Percentiles rank a stretch among this genome's conserved stretches.
Evolutionary conservation across 1,139 yeast genomes (phyloP).

Genomic region (Geotrichum australiense): DNA sequence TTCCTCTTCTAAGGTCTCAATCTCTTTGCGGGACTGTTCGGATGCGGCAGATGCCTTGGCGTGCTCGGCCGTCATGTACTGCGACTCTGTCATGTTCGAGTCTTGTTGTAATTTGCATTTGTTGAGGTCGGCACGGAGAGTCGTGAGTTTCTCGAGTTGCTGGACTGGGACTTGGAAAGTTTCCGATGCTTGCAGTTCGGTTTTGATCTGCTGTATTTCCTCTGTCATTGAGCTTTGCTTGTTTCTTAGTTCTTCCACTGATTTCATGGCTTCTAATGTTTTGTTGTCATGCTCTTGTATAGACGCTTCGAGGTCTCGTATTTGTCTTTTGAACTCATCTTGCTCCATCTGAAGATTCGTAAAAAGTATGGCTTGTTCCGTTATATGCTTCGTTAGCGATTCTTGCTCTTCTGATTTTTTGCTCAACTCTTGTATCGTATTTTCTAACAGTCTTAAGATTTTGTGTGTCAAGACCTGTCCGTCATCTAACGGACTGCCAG

Average conservation of each 20-base stretch:
- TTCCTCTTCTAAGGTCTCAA: slow-evolving; percentile 34
- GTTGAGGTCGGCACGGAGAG: slow-evolving; percentile 37
- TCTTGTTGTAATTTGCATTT: slow-evolving; percentile 36
- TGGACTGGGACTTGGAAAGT: background rate
- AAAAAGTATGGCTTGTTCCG: no score
- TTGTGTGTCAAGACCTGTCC: slow-evolving; percentile 44
- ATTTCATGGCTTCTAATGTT: slow-evolving; percentile 23
- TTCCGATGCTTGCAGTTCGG: slow-evolving; percentile 1
- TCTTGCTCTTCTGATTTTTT: slow-evolving; percentile 30
- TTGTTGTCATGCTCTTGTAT: slow-evolving; percentile 26
- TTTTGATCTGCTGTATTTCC: slow-evolving; percentile 14
- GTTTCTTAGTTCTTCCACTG: slow-evolving; percentile 13
- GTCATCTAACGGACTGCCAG: slow-evolving; percentile 42
- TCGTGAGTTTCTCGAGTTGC: slow-evolving; percentile 35
- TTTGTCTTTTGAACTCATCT: slow-evolving; percentile 35
- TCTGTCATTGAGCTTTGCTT: slow-evolving; percentile 7
- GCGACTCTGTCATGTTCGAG: slow-evolving; percentile 47
- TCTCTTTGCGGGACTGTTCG: slow-evolving; percentile 44
- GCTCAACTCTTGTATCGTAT: slow-evolving; percentile 22
- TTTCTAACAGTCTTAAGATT: slow-evolving; percentile 37
- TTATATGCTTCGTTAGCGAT: slow-evolving; percentile 32
- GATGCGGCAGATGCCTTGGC: slow-evolving; percentile 53
- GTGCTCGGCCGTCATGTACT: slow-evolving; percentile 60
- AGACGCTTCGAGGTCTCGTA: slow-evolving; percentile 25
- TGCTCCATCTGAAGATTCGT: slow-evolving; percentile 31